Evolutionary conservation across 306 rosid species (phyloP), one percentile per base, ranked within the genome.

Genomic region (Lablab purpureus): DNA sequence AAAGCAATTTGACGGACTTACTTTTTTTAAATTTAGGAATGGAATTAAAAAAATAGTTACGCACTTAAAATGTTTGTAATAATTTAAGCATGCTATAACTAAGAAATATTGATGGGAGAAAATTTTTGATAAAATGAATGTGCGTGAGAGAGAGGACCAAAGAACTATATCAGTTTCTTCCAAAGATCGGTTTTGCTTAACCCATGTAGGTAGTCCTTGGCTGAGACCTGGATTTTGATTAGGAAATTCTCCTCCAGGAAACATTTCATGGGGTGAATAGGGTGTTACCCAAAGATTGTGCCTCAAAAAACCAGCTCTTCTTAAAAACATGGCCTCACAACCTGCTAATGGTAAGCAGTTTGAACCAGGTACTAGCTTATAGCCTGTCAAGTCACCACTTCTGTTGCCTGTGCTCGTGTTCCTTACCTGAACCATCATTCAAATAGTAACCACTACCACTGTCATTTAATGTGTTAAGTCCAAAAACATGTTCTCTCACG

Each of bases 211-310:
- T 71, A 93, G 84, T 71, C 97, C 97, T 89, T 93, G 90, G 36
- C 85, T 71, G 15, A 79, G 87, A 13, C 92, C 91, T n/a, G 96
- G 96, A 82, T 89, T 93, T 80, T 93, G 96, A 83, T 93, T 89
- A 27, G 97, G 97, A 45, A 91, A 93, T 77, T 90, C 91, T 54
- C 96, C 96, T 67, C 97, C 96, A 9, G 96, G 97, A 74, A 81
- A 89, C 90, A 84, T 87, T 85, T 93, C 90, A 73, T 82, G 78
- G 10, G 67, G 89, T 27, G 97, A 74, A 67, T 87, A 88, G 27
- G 78, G 73, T 65, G 97, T 93, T 66, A 89, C 96, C 97, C 97
- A 93, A 70, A 93, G 96, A 84, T 91, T 93, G 52, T 93, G 97
- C 82, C 88, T 89, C 84, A 93, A 85, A 89, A 93, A 91, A 73